Evolutionary conservation across 192 early-diverging fungal species (phyloP), one percentile per base, ranked within the genome.

Genomic region (Rhizoclosmatium globosum): DNA sequence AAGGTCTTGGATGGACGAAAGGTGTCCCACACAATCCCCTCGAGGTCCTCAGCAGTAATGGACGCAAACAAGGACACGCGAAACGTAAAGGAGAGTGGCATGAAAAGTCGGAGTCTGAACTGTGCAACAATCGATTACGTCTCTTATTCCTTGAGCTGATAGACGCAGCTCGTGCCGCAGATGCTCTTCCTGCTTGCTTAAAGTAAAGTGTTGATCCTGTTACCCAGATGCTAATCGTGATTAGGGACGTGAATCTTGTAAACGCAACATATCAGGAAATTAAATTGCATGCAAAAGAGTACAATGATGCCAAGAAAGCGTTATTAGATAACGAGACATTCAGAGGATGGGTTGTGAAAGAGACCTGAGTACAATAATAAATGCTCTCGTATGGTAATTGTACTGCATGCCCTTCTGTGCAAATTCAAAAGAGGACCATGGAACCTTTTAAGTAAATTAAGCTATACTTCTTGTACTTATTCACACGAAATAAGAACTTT

Each of bases 321-420:
- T 65, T 79, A n/a, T 56, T 79, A 21, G 45, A 42, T 4, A 71
- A 73, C n/a, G 53, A 64, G 47, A 0, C 4, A 9, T 79, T 79
- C 56, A 44, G 61, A 42, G 78, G 78, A 56, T 79, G 78, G 78
- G 78, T 79, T 17, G 19, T 79, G 41, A 79, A 72, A 41, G n/a
- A 72, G 11, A n/a, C 21, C 15, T 57, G 21, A 57, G 21, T 17
- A 57, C 13, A 57, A 57, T 31, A 31, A 31, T 31, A 31, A 31
- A 31, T 31, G 31, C 31, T 31, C 31, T 31, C 31, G 31, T 31
- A 31, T 31, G 31, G 31, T 31, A 31, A 31, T 31, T 31, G 31
- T 31, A 31, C 31, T 31, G 0, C 31, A 31, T 31, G 31, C 31
- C 31, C 31, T 31, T 31, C 31, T 31, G 31, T 31, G 31, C 31